Evolutionary conservation across 148 eudicot species (phyloP), one percentile per base, ranked within the genome.

Genomic region (Vaccinium corymbosum): DNA sequence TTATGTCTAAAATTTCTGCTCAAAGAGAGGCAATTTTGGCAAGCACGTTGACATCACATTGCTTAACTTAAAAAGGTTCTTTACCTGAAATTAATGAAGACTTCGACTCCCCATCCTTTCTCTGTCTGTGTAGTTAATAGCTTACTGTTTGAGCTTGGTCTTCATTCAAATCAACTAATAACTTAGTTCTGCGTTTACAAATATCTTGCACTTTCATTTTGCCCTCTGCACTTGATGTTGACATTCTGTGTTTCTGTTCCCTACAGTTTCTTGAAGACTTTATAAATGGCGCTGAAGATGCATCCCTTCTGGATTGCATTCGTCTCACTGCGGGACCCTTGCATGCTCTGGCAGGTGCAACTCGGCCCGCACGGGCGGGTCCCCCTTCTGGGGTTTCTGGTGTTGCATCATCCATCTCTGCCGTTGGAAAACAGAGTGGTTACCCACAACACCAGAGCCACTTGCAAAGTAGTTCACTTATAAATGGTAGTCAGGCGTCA

Each of bases 321-420:
- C 94, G 98, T 80, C 93, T 97, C 83, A 97, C 99, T 52, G 95
- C 99, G 70, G 99, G 99, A 80, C 99, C 99, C 79, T 88, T 97
- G 86, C 99, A 97, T 86, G 98, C 98, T 62, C 98, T 97, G 87
- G 96, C 98, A 19, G 98, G 98, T 25, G 99, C 99, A 70, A 95
- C 98, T 79, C 88, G 99, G 80, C 99, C 99, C 64, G 98, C 99
- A 90, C 92, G 99, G 49, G 99, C 98, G 59, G 98, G 95, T 83
- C 98, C 97, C 32, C 89, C 92, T 85, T 89, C 97, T 80, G 92
- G 94, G 55, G 89, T 89, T 78, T 90, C 98, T 57, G 97, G 90
- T 50, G 89, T 93, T 82, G 81, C 94, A 77, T 79, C 96, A 49
- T 48, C 93, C 70, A 8, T 89, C 7, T 77, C 97, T 78, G 73